phyloP scores from a whole-genome alignment of 2,329 filamentous ascomycete genomes.

The Diplodia mutila region DNA sequence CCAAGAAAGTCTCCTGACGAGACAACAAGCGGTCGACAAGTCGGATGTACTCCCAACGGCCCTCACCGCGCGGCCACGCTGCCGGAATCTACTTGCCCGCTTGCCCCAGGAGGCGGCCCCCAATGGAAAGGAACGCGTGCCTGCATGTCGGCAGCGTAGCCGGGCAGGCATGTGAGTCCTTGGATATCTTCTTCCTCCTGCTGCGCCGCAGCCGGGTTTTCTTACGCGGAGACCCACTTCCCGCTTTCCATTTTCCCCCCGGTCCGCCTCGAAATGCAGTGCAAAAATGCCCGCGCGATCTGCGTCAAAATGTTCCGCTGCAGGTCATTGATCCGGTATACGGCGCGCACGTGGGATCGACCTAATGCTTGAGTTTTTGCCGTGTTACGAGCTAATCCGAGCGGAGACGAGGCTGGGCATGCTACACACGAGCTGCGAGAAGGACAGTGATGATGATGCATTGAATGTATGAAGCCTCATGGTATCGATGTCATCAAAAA shows the following conservation, averaged over 20 bases:
- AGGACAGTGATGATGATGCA: neutral
- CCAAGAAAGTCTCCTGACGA: slow-evolving; percentile 4
- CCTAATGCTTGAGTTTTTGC: neutral
- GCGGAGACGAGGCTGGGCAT: neutral
- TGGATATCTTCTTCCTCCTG: neutral
- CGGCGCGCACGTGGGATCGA: slow-evolving; percentile 9
- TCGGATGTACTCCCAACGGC: neutral
- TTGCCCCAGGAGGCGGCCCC: neutral
- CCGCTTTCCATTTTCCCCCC: neutral
- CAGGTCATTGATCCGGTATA: slow-evolving; percentile 8
- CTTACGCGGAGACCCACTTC: neutral
- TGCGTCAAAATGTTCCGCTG: slow-evolving; percentile 2
- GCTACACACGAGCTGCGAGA: neutral
- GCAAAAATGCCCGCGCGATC: slow-evolving; percentile 2
- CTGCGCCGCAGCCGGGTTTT: neutral
- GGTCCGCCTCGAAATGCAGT: neutral
- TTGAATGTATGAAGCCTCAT: neutral
- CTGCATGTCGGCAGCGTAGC: too few relatives aligned
- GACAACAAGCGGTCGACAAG: neutral
- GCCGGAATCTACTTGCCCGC: neutral
- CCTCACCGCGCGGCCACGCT: neutral
- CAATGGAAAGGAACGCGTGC: neutral
- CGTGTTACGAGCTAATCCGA: neutral
- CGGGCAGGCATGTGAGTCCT: neutral
- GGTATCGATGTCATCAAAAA: too few relatives aligned